A percentile compares a stretch with the other conserved stretches of the same genome.
These are phyloP conservation scores for Salix brachista DNA, from an alignment of 345 rosid species.

Conservation along the genomic window DNA sequence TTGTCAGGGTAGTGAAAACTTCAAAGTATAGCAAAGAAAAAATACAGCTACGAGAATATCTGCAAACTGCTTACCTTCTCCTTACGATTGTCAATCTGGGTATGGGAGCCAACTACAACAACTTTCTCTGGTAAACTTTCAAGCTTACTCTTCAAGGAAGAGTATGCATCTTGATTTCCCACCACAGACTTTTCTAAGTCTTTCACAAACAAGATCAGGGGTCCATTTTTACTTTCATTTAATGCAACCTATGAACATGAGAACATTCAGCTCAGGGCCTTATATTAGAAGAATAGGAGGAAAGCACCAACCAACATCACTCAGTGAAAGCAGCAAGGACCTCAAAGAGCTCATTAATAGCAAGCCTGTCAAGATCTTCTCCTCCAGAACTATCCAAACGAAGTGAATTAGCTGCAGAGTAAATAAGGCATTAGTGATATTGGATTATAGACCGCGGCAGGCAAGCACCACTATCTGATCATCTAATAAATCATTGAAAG, in stretches of 20 bases:
- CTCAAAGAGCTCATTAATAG: constrained; percentile 82
- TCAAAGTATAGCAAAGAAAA: background rate
- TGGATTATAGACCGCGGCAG: background rate
- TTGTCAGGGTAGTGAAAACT: background rate
- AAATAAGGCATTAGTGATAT: constrained; percentile 8
- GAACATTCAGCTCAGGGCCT: constrained; percentile 7
- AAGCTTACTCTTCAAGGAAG: constrained; percentile 64
- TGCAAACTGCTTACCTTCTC: constrained; percentile 60
- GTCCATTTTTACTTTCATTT: constrained; percentile 62
- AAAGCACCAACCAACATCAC: background rate
- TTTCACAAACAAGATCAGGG: constrained; percentile 79
- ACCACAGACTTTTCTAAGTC: constrained; percentile 82
- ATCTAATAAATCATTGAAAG: background rate
- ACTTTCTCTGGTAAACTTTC: constrained; percentile 72
- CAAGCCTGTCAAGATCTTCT: constrained; percentile 80
- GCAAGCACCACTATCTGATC: background rate
- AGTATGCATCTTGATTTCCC: constrained; percentile 66
- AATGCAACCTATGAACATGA: constrained; percentile 52
- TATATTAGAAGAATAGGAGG: background rate
- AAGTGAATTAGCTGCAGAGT: constrained; percentile 65
- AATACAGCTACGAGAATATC: background rate
- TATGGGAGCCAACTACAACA: constrained; percentile 86
- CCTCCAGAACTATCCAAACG: constrained; percentile 71
- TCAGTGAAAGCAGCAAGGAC: constrained; percentile 30
- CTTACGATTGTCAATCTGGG: constrained; percentile 85